Percentiles rank a stretch among this genome's conserved stretches.
Evolutionary conservation across 495 filamentous ascomycete species (phyloP).

Genomic region (Viridothelium virens): DNA sequence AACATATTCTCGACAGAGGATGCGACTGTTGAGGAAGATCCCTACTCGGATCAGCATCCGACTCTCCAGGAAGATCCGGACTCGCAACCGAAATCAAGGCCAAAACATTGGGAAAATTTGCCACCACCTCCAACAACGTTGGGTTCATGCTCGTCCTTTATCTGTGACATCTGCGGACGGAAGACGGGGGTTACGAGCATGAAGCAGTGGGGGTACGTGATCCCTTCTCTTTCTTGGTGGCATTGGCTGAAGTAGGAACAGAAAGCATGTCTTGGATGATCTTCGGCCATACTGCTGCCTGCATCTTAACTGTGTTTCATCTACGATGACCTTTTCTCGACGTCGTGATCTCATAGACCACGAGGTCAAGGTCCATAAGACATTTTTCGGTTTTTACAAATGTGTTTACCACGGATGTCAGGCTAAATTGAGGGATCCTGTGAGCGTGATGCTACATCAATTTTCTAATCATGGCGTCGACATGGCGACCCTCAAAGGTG

Average conservation of each 20-base stretch:
- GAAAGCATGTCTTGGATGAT: conserved; percentile 9
- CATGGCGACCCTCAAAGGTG: not conserved
- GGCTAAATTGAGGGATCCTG: not conserved
- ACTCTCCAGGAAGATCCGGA: too few relatives aligned
- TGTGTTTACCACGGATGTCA: not conserved
- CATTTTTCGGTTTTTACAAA: not conserved
- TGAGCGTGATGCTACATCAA: not conserved
- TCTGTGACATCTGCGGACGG: not conserved
- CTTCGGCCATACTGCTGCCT: not conserved
- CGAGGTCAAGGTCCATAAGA: not conserved
- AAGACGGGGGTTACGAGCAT: not conserved
- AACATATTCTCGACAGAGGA: too few relatives aligned
- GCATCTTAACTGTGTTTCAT: not conserved
- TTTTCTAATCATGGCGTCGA: not conserved
- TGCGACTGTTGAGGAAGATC: too few relatives aligned
- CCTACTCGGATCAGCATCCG: too few relatives aligned
- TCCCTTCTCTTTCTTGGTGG: not conserved
- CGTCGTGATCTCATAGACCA: not conserved
- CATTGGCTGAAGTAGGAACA: not conserved
- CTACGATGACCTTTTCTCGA: not conserved
- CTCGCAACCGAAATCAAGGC: not conserved
- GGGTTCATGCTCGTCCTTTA: not conserved
- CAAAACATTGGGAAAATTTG: not conserved
- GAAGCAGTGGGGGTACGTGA: not conserved
- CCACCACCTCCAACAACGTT: not conserved